phyloP scores from a whole-genome alignment of 345 rosid species.

The Citropsis articulata region DNA sequence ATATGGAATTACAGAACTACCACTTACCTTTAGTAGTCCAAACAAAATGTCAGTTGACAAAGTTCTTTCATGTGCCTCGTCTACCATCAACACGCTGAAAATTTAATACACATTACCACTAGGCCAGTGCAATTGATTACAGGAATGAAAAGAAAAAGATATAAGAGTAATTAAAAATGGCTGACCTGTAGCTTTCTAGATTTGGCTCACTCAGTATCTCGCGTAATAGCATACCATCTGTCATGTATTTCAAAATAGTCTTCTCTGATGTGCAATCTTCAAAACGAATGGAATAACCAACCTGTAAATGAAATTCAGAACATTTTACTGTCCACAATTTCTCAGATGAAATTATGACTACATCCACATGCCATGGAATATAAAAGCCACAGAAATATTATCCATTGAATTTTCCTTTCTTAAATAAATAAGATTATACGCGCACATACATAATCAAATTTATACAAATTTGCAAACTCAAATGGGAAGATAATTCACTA shows the following conservation, averaged over 20 bases:
- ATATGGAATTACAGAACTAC: not conserved
- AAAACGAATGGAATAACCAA: constrained; percentile 95
- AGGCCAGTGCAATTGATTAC: constrained; percentile 1
- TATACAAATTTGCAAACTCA: not conserved
- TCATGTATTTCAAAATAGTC: constrained; percentile 91
- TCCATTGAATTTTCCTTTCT: not conserved
- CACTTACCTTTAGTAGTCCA: constrained; percentile 87
- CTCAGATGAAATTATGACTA: not conserved
- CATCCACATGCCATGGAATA: not conserved
- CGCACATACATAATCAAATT: not conserved
- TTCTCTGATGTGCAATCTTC: constrained; percentile 98
- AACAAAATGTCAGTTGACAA: constrained; percentile 93
- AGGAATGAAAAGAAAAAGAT: not conserved
- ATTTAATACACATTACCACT: constrained; percentile 17
- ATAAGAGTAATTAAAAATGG: not conserved
- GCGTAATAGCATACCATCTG: constrained; percentile 94
- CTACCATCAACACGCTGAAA: constrained; percentile 90
- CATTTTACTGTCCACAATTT: constrained; percentile 5
- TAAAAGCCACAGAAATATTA: not conserved
- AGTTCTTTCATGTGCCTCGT: constrained; percentile 99
- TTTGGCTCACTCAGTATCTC: constrained; percentile 96
- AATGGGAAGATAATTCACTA: not conserved
- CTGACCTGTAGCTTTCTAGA: constrained; percentile 81
- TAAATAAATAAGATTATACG: not conserved
- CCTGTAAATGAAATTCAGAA: constrained; percentile 41